These are phyloP conservation scores for Trichosporon sp. DNA, from an alignment of 1,284 basidiomycete species.

Conservation along the genomic window DNA sequence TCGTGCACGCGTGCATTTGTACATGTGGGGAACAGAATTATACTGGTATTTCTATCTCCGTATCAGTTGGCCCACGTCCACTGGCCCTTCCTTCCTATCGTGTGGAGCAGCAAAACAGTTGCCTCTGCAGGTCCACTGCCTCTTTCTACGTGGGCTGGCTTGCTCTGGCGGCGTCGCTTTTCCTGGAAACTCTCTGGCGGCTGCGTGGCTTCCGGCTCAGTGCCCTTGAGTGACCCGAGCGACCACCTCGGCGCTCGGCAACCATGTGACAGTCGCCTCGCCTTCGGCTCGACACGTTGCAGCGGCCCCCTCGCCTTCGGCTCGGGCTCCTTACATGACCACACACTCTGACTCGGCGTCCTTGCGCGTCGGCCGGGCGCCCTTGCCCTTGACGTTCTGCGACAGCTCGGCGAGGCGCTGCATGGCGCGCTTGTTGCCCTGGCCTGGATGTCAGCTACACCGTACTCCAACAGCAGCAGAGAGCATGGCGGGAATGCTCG, in stretches of 20 bases:
- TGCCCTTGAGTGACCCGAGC: too few species aligned
- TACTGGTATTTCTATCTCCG: neutral
- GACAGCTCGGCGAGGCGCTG: constrained; percentile 74
- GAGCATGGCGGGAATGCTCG: neutral
- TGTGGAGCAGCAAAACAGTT: too few species aligned
- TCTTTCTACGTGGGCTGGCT: neutral
- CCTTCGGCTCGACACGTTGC: neutral
- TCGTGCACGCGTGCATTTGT: constrained; percentile 3
- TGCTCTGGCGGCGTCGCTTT: neutral
- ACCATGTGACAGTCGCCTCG: too few species aligned
- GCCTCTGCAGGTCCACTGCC: neutral
- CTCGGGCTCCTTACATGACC: constrained; percentile 55
- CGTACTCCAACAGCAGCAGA: too few species aligned
- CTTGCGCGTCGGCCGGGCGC: constrained; percentile 78
- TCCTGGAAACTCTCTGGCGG: too few species aligned
- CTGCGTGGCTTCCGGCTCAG: too few species aligned
- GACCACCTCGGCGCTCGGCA: neutral
- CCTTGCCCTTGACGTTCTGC: constrained; percentile 42
- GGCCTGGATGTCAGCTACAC: constrained; percentile 31
- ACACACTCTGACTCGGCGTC: constrained; percentile 88
- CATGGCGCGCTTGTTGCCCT: constrained; percentile 56
- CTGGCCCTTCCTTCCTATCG: too few species aligned
- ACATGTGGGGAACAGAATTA: constrained; percentile 1
- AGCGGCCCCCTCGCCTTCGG: too few species aligned
- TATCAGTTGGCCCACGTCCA: too few species aligned